Evolutionary conservation across 2,329 filamentous ascomycete species (phyloP).

Genomic region (Mollisiaceae sp.): DNA sequence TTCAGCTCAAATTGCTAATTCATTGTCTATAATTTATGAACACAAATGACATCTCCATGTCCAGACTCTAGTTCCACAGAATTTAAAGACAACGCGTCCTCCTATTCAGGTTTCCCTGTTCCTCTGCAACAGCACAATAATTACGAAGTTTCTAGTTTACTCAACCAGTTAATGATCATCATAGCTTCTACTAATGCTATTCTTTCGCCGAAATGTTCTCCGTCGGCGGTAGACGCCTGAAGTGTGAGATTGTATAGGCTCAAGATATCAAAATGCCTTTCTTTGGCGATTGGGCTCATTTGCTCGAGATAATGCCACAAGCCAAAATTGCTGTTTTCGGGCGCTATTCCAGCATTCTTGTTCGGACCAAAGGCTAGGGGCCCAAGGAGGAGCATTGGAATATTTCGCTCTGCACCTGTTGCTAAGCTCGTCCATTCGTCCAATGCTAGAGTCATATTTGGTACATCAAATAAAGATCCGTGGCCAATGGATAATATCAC

Average conservation of each 20-base stretch:
- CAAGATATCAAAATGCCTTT: constrained; percentile 47
- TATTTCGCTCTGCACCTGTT: constrained; percentile 44
- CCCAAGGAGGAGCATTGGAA: constrained; percentile 50
- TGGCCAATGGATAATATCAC: constrained; percentile 46
- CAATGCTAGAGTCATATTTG: constrained; percentile 43
- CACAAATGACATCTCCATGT: neutral
- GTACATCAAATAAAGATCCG: constrained; percentile 40
- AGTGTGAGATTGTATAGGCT: constrained; percentile 51
- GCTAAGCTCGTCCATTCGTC: constrained; percentile 48
- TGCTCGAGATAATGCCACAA: constrained; percentile 47
- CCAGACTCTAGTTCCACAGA: neutral
- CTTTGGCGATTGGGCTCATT: constrained; percentile 41
- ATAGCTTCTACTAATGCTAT: constrained; percentile 49
- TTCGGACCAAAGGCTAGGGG: constrained; percentile 41
- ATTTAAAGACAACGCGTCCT: neutral
- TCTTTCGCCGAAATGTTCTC: constrained; percentile 46
- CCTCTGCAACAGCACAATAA: neutral
- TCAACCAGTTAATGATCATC: constrained; percentile 45
- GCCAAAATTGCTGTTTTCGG: constrained; percentile 19
- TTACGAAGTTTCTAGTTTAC: constrained; percentile 42
- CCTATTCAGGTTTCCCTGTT: neutral
- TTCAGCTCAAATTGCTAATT: constrained; percentile 10
- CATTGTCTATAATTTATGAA: constrained; percentile 7
- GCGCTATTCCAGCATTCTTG: constrained; percentile 4
- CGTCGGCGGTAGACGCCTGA: constrained; percentile 47